phyloP scores from a whole-genome alignment of 2,329 filamentous ascomycete genomes.

The Venturia carpophila region DNA sequence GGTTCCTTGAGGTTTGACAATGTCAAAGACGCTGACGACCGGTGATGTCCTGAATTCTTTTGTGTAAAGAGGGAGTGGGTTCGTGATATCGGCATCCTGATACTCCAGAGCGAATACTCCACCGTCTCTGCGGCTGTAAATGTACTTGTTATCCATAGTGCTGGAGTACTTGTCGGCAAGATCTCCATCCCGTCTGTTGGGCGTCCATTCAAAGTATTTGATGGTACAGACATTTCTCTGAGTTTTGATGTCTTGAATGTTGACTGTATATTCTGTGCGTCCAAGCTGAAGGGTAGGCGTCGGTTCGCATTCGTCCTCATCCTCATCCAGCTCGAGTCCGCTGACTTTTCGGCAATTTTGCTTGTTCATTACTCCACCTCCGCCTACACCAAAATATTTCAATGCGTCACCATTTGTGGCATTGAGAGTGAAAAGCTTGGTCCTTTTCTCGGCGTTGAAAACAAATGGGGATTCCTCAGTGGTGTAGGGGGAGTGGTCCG shows the following conservation, averaged over 20 bases:
- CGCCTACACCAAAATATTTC: conserved; percentile 73
- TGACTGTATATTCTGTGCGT: conserved; percentile 81
- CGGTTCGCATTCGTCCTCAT: conserved; percentile 68
- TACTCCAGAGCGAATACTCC: conserved; percentile 74
- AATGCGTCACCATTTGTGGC: conserved; percentile 74
- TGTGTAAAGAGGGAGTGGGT: conserved; percentile 27
- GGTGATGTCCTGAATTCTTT: conserved; percentile 61
- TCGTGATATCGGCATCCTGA: conserved; percentile 37
- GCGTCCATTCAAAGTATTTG: conserved; percentile 88
- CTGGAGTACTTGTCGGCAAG: conserved; percentile 72
- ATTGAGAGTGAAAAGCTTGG: conserved; percentile 80
- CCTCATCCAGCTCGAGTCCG: conserved; percentile 50
- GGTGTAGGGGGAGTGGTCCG: conserved; percentile 75
- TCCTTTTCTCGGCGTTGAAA: conserved; percentile 88
- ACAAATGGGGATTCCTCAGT: conserved; percentile 69
- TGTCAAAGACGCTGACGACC: conserved; percentile 81
- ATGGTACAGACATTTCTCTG: conserved; percentile 77
- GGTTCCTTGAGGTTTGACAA: conserved; percentile 63
- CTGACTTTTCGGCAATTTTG: conserved; percentile 68
- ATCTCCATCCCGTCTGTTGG: conserved; percentile 85
- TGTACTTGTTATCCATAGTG: conserved; percentile 80
- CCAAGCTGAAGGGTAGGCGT: conserved; percentile 75
- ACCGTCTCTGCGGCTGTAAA: conserved; percentile 80
- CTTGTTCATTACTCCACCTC: conserved; percentile 58
- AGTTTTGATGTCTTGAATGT: conserved; percentile 67